These are phyloP conservation scores for Saccharomycopsis fermentans DNA, from an alignment of 805 yeast species.

Conservation along the genomic window DNA sequence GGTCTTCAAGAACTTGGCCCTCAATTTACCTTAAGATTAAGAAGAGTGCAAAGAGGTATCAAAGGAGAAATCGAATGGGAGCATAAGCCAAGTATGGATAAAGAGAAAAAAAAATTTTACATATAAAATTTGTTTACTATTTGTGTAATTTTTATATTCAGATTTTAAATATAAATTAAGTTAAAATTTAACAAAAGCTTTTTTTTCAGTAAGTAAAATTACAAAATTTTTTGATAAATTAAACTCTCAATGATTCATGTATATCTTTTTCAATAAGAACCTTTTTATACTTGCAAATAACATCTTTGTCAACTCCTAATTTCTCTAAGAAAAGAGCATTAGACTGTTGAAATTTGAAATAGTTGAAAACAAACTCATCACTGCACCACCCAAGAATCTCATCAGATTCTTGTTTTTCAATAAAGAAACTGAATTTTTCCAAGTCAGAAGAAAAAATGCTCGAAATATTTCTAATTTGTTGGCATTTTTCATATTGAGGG, in stretches of 20 bases:
- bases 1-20: slow-evolving; percentile 97
- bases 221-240: too few species aligned
- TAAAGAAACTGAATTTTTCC: background rate
- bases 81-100: slow-evolving; percentile 92
- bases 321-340: background rate
- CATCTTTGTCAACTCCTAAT: background rate
- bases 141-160: background rate
- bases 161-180: background rate
- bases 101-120: slow-evolving; percentile 87
- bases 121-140: slow-evolving; percentile 31
- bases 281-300: background rate
- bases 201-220: background rate
- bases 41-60: slow-evolving; percentile 86
- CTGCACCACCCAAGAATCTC: slow-evolving; percentile 16
- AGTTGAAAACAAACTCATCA: slow-evolving; percentile 3
- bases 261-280: background rate
- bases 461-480: background rate
- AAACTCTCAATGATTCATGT: background rate
- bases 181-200: background rate
- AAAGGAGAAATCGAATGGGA: slow-evolving; percentile 94
- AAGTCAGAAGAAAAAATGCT: background rate
- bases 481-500: background rate
- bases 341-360: background rate
- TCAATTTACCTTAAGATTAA: slow-evolving; percentile 80
- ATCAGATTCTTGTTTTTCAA: slow-evolving; percentile 4